These are phyloP conservation scores for Dioszegia aurantiaca DNA, from an alignment of 768 basidiomycete species.

Conservation along the genomic window DNA sequence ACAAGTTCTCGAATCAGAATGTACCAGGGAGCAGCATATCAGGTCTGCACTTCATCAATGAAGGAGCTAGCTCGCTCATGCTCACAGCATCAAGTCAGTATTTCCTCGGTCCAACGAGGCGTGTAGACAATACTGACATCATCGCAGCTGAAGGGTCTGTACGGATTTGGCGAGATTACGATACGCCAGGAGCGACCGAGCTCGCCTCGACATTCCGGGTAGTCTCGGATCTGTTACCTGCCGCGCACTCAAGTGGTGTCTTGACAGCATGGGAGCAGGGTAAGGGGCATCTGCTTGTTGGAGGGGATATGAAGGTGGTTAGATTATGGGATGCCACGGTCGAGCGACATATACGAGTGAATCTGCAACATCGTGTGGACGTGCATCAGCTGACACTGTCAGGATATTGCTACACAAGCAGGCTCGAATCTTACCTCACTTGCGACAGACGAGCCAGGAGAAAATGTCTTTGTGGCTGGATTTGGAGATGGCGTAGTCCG, in stretches of 20 bases:
- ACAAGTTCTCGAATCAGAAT: constrained; percentile 85
- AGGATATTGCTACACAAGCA: constrained; percentile 87
- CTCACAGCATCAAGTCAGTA: constrained; percentile 76
- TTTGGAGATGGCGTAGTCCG: constrained; percentile 89
- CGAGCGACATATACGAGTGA: constrained; percentile 56
- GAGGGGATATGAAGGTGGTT: constrained; percentile 84
- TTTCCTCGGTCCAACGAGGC: background rate
- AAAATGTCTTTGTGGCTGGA: constrained; percentile 78
- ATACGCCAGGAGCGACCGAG: constrained; percentile 70
- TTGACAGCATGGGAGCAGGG: constrained; percentile 92
- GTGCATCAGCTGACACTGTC: no score
- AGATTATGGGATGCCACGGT: constrained; percentile 93
- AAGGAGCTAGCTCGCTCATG: constrained; percentile 87
- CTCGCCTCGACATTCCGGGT: constrained; percentile 94
- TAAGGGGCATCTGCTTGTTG: constrained; percentile 77
- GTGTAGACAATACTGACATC: background rate
- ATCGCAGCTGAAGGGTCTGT: constrained; percentile 82
- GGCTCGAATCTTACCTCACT: constrained; percentile 87
- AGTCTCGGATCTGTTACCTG: constrained; percentile 70
- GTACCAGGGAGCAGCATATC: constrained; percentile 77
- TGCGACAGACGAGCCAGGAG: constrained; percentile 69
- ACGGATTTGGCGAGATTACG: constrained; percentile 88
- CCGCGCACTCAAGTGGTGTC: constrained; percentile 73
- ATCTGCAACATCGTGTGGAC: constrained; percentile 12
- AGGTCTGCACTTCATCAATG: constrained; percentile 86